These are phyloP conservation scores for Canavalia ensiformis DNA, from an alignment of 306 rosid genomes.

Conservation along the genomic window DNA sequence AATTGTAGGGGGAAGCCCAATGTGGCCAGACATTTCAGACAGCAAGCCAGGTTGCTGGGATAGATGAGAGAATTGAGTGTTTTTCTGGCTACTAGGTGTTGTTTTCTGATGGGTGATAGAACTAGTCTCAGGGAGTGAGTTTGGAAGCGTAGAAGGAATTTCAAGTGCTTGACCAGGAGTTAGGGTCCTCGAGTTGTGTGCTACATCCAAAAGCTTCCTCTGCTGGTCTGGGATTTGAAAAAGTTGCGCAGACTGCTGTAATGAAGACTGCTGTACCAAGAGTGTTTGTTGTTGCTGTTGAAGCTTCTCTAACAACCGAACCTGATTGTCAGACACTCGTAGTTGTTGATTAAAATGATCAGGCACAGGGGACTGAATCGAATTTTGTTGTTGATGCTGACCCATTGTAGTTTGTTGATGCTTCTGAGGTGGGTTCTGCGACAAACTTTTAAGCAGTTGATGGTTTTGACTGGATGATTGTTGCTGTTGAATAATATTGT, in stretches of 20 bases:
- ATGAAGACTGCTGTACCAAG: constrained; percentile 63
- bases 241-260: constrained; percentile 62
- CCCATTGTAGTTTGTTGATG: constrained; percentile 57
- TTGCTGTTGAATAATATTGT: constrained; percentile 65
- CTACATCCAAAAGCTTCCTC: constrained; percentile 59
- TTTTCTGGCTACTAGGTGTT: constrained; percentile 49
- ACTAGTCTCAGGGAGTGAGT: constrained; percentile 53
- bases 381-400: constrained; percentile 64
- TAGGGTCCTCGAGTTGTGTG: constrained; percentile 61
- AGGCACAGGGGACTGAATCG: constrained; percentile 56
- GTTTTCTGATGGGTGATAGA: constrained; percentile 56
- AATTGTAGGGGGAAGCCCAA: constrained; percentile 56
- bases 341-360: constrained; percentile 66
- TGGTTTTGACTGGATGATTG: constrained; percentile 63
- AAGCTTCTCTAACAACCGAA: constrained; percentile 64
- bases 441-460: constrained; percentile 58
- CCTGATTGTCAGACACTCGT: constrained; percentile 67
- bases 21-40: constrained; percentile 57
- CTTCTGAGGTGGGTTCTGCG: constrained; percentile 61
- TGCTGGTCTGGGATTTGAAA: constrained; percentile 67
- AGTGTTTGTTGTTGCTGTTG: constrained; percentile 71
- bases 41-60: constrained; percentile 57
- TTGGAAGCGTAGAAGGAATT: constrained; percentile 54
- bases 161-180: constrained; percentile 60
- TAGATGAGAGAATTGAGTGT: constrained; percentile 57